These are phyloP conservation scores for Sordaria brevicollis DNA, from an alignment of 495 filamentous ascomycete species.

Conservation along the genomic window DNA sequence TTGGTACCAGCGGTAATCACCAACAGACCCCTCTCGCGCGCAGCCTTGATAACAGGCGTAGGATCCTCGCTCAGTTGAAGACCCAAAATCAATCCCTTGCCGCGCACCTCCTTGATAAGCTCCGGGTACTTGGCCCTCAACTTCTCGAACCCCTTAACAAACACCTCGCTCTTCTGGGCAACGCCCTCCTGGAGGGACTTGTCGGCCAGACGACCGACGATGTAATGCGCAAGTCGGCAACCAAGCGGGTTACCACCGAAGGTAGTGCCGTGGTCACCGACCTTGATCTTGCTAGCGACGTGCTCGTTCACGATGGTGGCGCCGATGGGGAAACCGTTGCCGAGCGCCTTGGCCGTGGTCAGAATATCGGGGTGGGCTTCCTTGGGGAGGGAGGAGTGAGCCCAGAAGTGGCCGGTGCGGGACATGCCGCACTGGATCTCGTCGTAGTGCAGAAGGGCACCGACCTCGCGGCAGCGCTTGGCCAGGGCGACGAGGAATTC, in stretches of 20 bases:
- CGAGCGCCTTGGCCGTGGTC: conserved; percentile 89
- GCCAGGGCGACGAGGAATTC: conserved; percentile 73
- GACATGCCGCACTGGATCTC: conserved; percentile 93
- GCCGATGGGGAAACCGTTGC: conserved; percentile 91
- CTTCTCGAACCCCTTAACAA: conserved; percentile 50
- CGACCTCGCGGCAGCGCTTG: conserved; percentile 72
- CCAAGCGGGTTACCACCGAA: conserved; percentile 94
- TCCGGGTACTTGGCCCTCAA: conserved; percentile 59
- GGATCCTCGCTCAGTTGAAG: conserved; percentile 68
- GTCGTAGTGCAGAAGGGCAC: conserved; percentile 84
- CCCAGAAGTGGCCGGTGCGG: conserved; percentile 84
- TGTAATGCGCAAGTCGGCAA: conserved; percentile 71
- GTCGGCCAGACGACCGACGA: conserved; percentile 63
- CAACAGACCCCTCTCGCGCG: conserved; percentile 77
- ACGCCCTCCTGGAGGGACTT: conserved; percentile 55
- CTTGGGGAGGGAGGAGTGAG: conserved; percentile 59
- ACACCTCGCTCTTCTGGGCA: conserved; percentile 53
- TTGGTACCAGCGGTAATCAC: conserved; percentile 88
- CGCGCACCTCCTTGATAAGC: conserved; percentile 66
- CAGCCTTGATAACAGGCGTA: conserved; percentile 63
- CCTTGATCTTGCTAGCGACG: conserved; percentile 74
- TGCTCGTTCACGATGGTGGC: conserved; percentile 73
- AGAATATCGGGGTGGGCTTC: conserved; percentile 89
- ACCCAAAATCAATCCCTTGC: conserved; percentile 75
- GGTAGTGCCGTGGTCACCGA: conserved; percentile 93